Base-by-base conservation (phyloP, 1,139 yeast genomes). In the Saccharomycopsis phalli region DNA sequence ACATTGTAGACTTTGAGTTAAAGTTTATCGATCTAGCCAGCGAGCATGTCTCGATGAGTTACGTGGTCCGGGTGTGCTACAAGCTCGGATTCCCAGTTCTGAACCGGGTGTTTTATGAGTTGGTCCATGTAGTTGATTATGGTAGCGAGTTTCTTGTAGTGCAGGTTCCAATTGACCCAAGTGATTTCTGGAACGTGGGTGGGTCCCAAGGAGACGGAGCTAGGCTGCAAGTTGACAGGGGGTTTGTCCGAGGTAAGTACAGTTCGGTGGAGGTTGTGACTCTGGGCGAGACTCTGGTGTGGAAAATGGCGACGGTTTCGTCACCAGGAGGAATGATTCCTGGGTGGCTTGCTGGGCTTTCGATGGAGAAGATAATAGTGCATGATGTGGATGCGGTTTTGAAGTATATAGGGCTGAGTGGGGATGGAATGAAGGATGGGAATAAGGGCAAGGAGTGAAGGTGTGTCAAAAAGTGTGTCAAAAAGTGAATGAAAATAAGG, bases 311-410 rank as follows among this genome's bases (percentile, higher is more conserved):
- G 16, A 35, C 38, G 23, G 29, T 16, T 11, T 26, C 38, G 16
- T 13, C 26, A 23, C 33, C 38, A 4, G 38, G 38, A 5, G 38
- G 38, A 7, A 22, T 35, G 23, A 27, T 35, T 4, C 38, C 38
- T 17, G 10, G 16, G n/a, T 35, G 34, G 20, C 22, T 35, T n/a
- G 17, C 33, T 5, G n/a, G 14, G 16, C 17, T 26, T 14, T 16
- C 22, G 23, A 26, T 35, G 33, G 33, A 35, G 16, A 35, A 35
- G 32, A 27, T 28, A n/a, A 35, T 35, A 10, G 38, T 33, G 11
- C 18, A n/a, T 8, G 38, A 35, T 26, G 38, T 35, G 21, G 16
- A 13, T 4, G 27, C 14, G 32, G 18, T 35, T 4, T 23, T 34
- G 17, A 23, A 34, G 18, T 34, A 30, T 20, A 13, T 30, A 5